Evolutionary conservation across 2,329 filamentous ascomycete species (phyloP).

Genomic region (Fusarium praegraminearum): DNA sequence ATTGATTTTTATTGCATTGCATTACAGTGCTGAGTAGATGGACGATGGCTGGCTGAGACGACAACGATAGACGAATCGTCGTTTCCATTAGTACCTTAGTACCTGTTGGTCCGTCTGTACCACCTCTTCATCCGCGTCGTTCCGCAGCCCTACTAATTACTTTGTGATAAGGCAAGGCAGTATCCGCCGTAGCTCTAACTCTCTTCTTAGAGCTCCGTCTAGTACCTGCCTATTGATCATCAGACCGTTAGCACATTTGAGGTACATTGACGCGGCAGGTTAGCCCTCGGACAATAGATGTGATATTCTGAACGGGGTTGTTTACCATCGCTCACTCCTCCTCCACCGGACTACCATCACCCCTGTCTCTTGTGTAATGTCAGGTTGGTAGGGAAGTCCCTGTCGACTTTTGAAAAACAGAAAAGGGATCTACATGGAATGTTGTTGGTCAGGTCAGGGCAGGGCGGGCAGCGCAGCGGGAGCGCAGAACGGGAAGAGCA

Average conservation of each 20-base stretch:
- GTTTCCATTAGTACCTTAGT: neutral
- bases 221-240: neutral
- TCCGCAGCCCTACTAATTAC: neutral
- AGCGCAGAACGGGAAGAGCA: conserved; percentile 30
- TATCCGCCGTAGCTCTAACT: neutral
- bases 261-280: neutral
- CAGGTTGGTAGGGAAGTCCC: conserved; percentile 9
- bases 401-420: conserved; percentile 13
- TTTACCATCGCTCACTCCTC: neutral
- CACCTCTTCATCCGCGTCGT: neutral
- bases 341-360: conserved; percentile 5
- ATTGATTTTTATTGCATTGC: neutral
- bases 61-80: neutral
- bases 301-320: neutral
- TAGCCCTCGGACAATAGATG: neutral
- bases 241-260: neutral
- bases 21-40: neutral
- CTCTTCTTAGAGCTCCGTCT: neutral
- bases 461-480: neutral
- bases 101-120: neutral
- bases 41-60: conserved; percentile 21
- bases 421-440: conserved; percentile 23
- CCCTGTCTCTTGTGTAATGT: neutral
- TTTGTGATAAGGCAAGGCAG: neutral
- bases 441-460: conserved; percentile 6